Percentiles rank a stretch among this genome's conserved stretches.
phyloP scores from a whole-genome alignment of 202 grass and related monocot species.

The Sporobolus alterniflorus region DNA sequence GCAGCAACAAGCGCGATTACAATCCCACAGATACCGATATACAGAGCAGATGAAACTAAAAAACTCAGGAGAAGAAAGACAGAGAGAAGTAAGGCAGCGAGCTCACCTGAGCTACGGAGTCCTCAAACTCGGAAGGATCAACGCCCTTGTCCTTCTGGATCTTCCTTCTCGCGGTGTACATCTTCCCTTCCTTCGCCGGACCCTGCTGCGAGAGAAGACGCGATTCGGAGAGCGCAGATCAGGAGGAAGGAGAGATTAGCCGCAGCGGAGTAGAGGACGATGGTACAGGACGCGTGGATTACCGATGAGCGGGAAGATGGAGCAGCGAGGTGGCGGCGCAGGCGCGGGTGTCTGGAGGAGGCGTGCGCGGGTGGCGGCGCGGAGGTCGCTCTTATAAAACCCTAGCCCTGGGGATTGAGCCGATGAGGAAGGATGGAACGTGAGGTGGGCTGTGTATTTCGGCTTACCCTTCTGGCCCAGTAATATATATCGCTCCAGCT shows the following conservation, averaged over 20 bases:
- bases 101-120: slow-evolving; percentile 66
- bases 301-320: slow-evolving; percentile 34
- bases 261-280: background rate
- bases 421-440: background rate
- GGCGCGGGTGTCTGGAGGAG: slow-evolving; percentile 44
- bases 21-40: background rate
- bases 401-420: slow-evolving; percentile 24
- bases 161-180: slow-evolving; percentile 84
- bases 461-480: background rate
- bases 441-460: background rate
- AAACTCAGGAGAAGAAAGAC: too few relatives aligned
- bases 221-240: background rate
- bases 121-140: slow-evolving; percentile 77
- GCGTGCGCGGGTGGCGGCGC: too few relatives aligned
- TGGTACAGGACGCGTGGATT: background rate
- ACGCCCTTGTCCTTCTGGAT: slow-evolving; percentile 88
- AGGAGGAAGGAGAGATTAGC: background rate
- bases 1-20: background rate
- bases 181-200: slow-evolving; percentile 40
- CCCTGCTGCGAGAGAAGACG: slow-evolving; percentile 8
- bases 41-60: too few relatives aligned
- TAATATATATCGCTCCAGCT: background rate
- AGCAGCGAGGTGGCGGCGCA: slow-evolving; percentile 44
- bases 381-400: slow-evolving; percentile 40
- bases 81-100: background rate